Evolutionary conservation across 371 early-diverging fungal species (phyloP), one percentile per base, ranked within the genome.

Genomic region (Mucor sp.): DNA sequence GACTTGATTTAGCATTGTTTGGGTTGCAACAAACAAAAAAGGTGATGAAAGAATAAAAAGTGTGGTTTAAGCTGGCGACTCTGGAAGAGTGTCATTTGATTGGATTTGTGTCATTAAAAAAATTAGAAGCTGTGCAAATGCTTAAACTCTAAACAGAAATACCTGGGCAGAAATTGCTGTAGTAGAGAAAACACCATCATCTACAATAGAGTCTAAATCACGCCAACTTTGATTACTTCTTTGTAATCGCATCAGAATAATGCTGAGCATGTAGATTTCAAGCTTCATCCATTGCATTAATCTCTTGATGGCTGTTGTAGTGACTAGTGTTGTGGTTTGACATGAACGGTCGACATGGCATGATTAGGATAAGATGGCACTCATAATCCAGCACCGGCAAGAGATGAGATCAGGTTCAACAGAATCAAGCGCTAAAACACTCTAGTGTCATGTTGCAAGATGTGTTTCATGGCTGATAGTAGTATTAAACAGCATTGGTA

Each of bases 1-100:
- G 27, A 84, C 85, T 65, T 68, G 64, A 37, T 58, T 55, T 53
- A 79, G 56, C 79, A 76, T 79, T 21, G 27, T 15, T 27, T 27
- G 9, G n/a, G 21, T 21, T 35, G 4, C 15, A 47, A 19, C 21
- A 47, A 21, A 21, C 44, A 44, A 21, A 47, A 6, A 6, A 44
- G 8, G 33, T 4, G 37, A 35, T 9, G 37, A 35, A 1, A 21
- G 21, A 47, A 21, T 21, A 47, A 47, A 47, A 47, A 47, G 21
- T 21, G 21, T 21, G 7, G 0, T 41, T 47, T 47, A 3, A 47
- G 47, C 21, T 47, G 47, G 47, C 47, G 47, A 47, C n/a, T 21
- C 19, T n/a, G n/a, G n/a, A 21, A 47, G 3, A 47, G 8, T 47
- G 21, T 21, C 47, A 47, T 47, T 47, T 47, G 47, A 47, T 47